These are phyloP conservation scores for Pseudocercospora macadamiae DNA, from an alignment of 2,329 filamentous ascomycete species.

Conservation along the genomic window DNA sequence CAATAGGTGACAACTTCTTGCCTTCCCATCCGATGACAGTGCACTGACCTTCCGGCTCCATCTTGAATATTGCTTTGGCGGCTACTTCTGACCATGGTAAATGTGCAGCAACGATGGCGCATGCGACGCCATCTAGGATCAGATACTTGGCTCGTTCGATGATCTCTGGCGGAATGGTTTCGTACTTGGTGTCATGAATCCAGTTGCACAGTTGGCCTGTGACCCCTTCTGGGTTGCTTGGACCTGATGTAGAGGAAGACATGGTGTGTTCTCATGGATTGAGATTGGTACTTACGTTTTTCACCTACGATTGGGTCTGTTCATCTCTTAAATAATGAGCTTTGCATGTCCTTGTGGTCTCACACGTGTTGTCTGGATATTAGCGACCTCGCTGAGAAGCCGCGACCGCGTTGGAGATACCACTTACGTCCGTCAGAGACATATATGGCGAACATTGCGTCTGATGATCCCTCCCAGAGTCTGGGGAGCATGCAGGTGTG, in stretches of 20 bases:
- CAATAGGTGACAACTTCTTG: conserved; percentile 9
- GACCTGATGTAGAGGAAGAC: background rate
- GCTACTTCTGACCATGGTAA: conserved; percentile 18
- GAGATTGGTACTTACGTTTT: background rate
- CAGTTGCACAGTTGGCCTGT: conserved; percentile 12
- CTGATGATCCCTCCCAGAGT: too few species aligned
- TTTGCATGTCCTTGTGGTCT: background rate
- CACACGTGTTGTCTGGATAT: background rate
- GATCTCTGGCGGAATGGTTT: conserved; percentile 11
- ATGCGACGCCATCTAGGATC: conserved; percentile 16
- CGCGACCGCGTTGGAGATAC: background rate
- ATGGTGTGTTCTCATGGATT: conserved; percentile 4
- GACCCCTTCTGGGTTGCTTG: conserved; percentile 11
- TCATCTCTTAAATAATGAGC: background rate
- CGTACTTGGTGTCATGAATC: background rate
- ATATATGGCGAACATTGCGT: too few species aligned
- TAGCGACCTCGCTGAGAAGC: background rate
- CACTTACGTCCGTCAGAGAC: background rate
- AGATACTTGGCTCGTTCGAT: conserved; percentile 17
- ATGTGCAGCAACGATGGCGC: conserved; percentile 14
- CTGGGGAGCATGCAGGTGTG: too few species aligned
- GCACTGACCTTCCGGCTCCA: conserved; percentile 13
- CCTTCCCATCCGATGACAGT: conserved; percentile 17
- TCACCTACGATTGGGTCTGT: background rate
- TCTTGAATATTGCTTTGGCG: conserved; percentile 15